These are phyloP conservation scores for Wickerhamiella australiensis DNA, from an alignment of 805 yeast genomes.

Conservation along the genomic window DNA sequence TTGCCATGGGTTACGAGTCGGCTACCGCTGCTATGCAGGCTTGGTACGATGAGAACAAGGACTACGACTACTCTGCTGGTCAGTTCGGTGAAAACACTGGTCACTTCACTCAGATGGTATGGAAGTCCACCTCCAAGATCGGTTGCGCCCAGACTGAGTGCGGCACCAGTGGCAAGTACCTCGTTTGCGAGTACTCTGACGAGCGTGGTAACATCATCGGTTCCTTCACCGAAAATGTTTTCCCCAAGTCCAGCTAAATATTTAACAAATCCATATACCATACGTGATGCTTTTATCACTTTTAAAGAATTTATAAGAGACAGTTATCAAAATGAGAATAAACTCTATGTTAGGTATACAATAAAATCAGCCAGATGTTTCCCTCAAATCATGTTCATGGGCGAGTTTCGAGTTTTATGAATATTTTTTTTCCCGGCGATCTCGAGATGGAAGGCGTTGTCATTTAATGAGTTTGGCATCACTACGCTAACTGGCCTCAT, in stretches of 20 bases:
- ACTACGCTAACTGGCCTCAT: no score
- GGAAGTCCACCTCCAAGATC: constrained; percentile 46
- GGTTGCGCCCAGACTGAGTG: constrained; percentile 52
- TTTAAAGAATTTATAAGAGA: no score
- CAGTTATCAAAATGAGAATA: no score
- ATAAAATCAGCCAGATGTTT: no score
- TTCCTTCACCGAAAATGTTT: constrained; percentile 25
- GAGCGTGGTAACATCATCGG: constrained; percentile 56
- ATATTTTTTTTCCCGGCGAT: no score
- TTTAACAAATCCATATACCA: constrained; percentile 2
- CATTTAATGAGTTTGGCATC: no score
- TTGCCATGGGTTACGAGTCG: constrained; percentile 53
- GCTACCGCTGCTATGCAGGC: constrained; percentile 49
- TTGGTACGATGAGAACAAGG: constrained; percentile 56
- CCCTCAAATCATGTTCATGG: no score
- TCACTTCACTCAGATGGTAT: constrained; percentile 70
- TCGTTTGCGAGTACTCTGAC: constrained; percentile 52
- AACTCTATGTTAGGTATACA: no score
- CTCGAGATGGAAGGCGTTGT: no score
- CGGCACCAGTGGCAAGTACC: constrained; percentile 39
- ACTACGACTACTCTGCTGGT: constrained; percentile 42
- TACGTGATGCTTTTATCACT: neutral
- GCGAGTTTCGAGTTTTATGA: no score
- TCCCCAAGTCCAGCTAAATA: constrained; percentile 10
- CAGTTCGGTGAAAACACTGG: constrained; percentile 42